Conservation (phyloP, 2,329 filamentous ascomycete species). For the Hypoxylon sp. region DNA sequence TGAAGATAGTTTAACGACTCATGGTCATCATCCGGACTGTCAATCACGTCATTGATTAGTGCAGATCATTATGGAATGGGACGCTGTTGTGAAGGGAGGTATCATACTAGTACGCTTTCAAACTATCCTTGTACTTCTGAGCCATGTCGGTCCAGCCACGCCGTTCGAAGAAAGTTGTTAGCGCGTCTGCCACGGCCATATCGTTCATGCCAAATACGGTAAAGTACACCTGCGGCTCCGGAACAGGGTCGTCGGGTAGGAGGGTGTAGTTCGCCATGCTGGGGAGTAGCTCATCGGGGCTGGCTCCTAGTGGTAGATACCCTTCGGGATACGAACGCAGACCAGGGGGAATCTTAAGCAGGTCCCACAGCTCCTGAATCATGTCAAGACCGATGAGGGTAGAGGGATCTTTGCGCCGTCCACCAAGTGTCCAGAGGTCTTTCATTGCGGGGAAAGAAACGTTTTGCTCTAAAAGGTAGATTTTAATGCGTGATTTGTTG, state of each 20-base stretch:
- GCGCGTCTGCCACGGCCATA: slow-evolving; percentile 18
- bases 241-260: not conserved
- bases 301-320: slow-evolving; percentile 7
- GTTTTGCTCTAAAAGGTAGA: slow-evolving; percentile 7
- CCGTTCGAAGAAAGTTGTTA: slow-evolving; percentile 12
- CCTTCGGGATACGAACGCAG: slow-evolving; percentile 10
- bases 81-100: not conserved
- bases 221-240: slow-evolving; percentile 15
- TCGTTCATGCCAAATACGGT: slow-evolving; percentile 15
- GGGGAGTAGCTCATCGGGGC: slow-evolving; percentile 3
- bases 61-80: not conserved
- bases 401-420: not conserved
- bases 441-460: slow-evolving; percentile 9
- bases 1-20: slow-evolving; percentile 8
- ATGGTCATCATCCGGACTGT: slow-evolving; percentile 7
- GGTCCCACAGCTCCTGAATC: slow-evolving; percentile 12
- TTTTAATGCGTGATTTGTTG: slow-evolving; percentile 13
- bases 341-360: slow-evolving; percentile 7
- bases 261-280: slow-evolving; percentile 18
- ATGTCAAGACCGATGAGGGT: slow-evolving; percentile 1
- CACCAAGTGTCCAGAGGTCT: slow-evolving; percentile 10
- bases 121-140: slow-evolving; percentile 13
- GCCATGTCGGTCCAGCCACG: slow-evolving; percentile 13
- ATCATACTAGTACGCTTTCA: slow-evolving; percentile 15
- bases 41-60: not conserved